phyloP scores from a whole-genome alignment of 495 filamentous ascomycete species.

The Xylaria cubensis region DNA sequence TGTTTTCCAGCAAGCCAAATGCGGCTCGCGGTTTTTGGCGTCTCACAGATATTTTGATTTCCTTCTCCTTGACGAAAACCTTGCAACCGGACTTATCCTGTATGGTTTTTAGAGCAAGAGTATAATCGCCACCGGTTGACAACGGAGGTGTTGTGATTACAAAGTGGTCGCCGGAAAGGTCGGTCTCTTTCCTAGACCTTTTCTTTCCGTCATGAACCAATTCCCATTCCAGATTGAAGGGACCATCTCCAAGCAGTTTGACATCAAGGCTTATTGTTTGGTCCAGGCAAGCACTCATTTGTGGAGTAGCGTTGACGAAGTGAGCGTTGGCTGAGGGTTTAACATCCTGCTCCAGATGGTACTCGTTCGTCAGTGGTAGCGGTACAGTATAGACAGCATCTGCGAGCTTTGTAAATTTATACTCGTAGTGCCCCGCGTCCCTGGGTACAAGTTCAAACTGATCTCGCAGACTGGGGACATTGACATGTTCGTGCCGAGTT shows the following conservation, averaged over 20 bases:
- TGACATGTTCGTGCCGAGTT: conserved; percentile 49
- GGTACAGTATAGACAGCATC: conserved; percentile 76
- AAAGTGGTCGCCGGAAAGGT: conserved; percentile 63
- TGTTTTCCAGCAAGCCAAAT: conserved; percentile 83
- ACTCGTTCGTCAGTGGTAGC: conserved; percentile 43
- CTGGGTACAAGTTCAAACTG: conserved; percentile 85
- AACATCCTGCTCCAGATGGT: conserved; percentile 83
- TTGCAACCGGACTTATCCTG: conserved; percentile 88
- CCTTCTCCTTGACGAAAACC: conserved; percentile 73
- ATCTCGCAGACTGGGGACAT: conserved; percentile 70
- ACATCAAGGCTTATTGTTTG: conserved; percentile 77
- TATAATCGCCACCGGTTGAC: conserved; percentile 84
- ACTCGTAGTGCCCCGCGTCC: conserved; percentile 83
- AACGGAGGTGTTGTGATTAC: conserved; percentile 77
- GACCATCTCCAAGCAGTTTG: conserved; percentile 76
- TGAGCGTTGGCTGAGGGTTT: conserved; percentile 86
- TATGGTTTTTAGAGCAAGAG: conserved; percentile 78
- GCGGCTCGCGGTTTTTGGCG: conserved; percentile 83
- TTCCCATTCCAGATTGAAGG: conserved; percentile 92
- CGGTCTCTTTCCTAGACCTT: conserved; percentile 67
- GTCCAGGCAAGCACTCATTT: conserved; percentile 77
- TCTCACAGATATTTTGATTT: conserved; percentile 80
- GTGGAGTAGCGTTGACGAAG: conserved; percentile 62
- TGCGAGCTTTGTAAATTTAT: conserved; percentile 78
- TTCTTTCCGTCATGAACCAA: conserved; percentile 88